Conservation (phyloP, 495 filamentous ascomycete species). For the Thermochaetoides thermophila region DNA sequence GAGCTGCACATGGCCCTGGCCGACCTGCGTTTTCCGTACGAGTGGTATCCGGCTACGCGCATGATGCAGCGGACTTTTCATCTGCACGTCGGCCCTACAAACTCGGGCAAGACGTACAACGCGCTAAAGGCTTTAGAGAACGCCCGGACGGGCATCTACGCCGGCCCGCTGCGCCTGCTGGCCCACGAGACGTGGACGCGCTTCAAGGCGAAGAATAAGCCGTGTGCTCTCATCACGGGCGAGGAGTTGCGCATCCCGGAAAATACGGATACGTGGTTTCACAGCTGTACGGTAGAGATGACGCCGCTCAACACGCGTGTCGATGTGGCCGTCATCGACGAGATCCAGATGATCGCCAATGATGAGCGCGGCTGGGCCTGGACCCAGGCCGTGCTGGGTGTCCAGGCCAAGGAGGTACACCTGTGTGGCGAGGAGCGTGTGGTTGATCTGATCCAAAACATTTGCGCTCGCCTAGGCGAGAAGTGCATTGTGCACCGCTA, state of each 20-base stretch:
- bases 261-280: slow-evolving; percentile 36
- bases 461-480: slow-evolving; percentile 74
- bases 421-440: slow-evolving; percentile 81
- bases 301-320: slow-evolving; percentile 50
- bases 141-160: slow-evolving; percentile 67
- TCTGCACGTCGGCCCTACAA: slow-evolving; percentile 93
- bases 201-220: slow-evolving; percentile 57
- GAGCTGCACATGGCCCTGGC: slow-evolving; percentile 48
- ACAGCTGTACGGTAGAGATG: slow-evolving; percentile 96
- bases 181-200: slow-evolving; percentile 87
- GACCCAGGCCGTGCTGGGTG: slow-evolving; percentile 82
- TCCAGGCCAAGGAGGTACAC: slow-evolving; percentile 78
- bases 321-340: slow-evolving; percentile 82
- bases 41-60: slow-evolving; percentile 81
- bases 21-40: slow-evolving; percentile 69
- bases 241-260: slow-evolving; percentile 60
- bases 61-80: slow-evolving; percentile 67
- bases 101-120: slow-evolving; percentile 96
- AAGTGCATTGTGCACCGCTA: slow-evolving; percentile 68
- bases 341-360: slow-evolving; percentile 80
- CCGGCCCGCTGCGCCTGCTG: slow-evolving; percentile 77
- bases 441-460: slow-evolving; percentile 61
- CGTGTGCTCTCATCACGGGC: slow-evolving; percentile 74
- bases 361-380: slow-evolving; percentile 82
- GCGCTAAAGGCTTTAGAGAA: slow-evolving; percentile 76